Evolutionary conservation across 139 green algal species (phyloP), one percentile per base, ranked within the genome.

Genomic region (Haematococcus sp.): DNA sequence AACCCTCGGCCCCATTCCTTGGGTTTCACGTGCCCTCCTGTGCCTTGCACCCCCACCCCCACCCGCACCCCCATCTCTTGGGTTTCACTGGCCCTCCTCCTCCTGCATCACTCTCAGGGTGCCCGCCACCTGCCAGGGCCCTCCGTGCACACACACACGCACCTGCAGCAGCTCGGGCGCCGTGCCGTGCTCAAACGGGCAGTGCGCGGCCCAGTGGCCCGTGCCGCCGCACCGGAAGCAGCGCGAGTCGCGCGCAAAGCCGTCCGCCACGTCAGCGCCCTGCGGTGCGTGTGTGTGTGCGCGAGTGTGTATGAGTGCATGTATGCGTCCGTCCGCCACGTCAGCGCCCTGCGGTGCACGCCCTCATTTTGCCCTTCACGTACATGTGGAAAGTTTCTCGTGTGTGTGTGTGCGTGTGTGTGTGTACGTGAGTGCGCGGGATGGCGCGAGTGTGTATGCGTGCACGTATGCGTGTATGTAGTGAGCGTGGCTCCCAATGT

Each of bases 191-290:
- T 33, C 70, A 56, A 63, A 55, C 16, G 85, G 85, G 74, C 85
- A 90, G 25, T 86, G 58, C 15, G 59, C 17, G 1, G 77, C 83
- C 83, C 83, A 91, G 74, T 91, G 86, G 22, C 86, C 86, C 17
- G 67, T 44, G 13, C 32, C 49, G 9, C 59, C 78, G n/a, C 59
- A 85, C 35, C 71, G 60, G 71, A 86, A 87, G 78, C 86, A 91
- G 66, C 80, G 77, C 44, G 28, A 75, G 27, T 76, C 73, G 2
- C 59, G 17, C 35, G 69, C 52, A 28, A 87, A 89, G 40, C 84
- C 84, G 56, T 89, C 84, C 54, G 86, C 28, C 40, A 74, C 77
- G 34, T 89, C 84, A 3, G 69, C 76, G 60, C 84, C 84, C 81
- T 85, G 74, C 0, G 11, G 7, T 19, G 30, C 4, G 60, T 4